phyloP scores from a whole-genome alignment of 2,329 filamentous ascomycete species.

The Fonsecaea nubica region DNA sequence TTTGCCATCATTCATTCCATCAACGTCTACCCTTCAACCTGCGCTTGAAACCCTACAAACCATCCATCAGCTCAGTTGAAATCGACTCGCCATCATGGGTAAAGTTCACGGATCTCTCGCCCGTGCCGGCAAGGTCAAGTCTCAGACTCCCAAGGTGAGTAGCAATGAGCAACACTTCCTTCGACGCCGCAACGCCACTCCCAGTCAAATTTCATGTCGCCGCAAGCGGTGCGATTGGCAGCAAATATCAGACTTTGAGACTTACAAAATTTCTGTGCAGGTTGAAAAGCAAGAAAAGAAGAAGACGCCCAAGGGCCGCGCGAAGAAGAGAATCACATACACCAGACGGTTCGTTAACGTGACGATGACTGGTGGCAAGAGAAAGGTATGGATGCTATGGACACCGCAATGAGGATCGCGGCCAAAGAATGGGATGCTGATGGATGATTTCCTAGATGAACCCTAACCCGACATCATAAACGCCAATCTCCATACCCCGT shows the following conservation, averaged over 20 bases:
- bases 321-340: constrained; percentile 96
- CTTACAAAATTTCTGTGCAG: constrained; percentile 51
- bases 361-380: constrained; percentile 95
- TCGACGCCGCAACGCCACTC: constrained; percentile 21
- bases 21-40: constrained; percentile 10
- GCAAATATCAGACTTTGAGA: not conserved
- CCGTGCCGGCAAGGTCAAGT: constrained; percentile 96
- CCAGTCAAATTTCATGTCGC: not conserved
- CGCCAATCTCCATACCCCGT: not conserved
- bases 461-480: constrained; percentile 38
- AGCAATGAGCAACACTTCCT: constrained; percentile 37
- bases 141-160: constrained; percentile 86
- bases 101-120: constrained; percentile 90
- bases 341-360: constrained; percentile 98
- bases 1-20: constrained; percentile 14
- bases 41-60: constrained; percentile 11
- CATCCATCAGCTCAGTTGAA: constrained; percentile 27
- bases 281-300: constrained; percentile 93
- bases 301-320: constrained; percentile 96
- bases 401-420: not conserved
- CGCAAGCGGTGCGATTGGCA: constrained; percentile 29
- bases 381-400: constrained; percentile 72
- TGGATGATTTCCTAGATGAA: constrained; percentile 33
- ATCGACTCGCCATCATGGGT: constrained; percentile 70
- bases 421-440: constrained; percentile 3